These are phyloP conservation scores for Postia placenta DNA, from an alignment of 768 basidiomycete species.

Conservation along the genomic window DNA sequence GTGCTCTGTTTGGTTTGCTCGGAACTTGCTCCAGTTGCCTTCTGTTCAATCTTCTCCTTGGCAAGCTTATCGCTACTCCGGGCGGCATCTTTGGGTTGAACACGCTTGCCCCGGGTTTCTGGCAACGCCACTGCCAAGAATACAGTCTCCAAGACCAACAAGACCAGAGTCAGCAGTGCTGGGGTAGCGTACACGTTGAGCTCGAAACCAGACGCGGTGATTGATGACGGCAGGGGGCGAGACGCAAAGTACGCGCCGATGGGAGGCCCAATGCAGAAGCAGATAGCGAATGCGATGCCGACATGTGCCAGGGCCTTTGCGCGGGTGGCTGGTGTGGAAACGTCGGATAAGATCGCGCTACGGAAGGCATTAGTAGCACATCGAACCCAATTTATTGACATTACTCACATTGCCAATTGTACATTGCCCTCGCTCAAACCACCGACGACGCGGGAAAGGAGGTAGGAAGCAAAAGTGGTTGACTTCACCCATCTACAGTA, in stretches of 20 bases:
- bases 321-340: conserved; percentile 74
- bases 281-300: conserved; percentile 94
- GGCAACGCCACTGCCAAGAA: conserved; percentile 75
- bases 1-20: conserved; percentile 11
- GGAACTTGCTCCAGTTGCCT: neutral
- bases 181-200: conserved; percentile 90
- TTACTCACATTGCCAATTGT: conserved; percentile 85
- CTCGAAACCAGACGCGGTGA: conserved; percentile 48
- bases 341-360: conserved; percentile 91
- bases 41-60: conserved; percentile 13
- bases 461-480: conserved; percentile 84
- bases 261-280: conserved; percentile 89
- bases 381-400: too few relatives aligned
- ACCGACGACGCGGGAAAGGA: conserved; percentile 86
- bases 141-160: conserved; percentile 73
- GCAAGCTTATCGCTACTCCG: conserved; percentile 10
- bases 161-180: conserved; percentile 74
- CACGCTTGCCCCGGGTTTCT: conserved; percentile 66
- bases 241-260: conserved; percentile 96
- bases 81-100: conserved; percentile 21
- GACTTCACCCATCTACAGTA: conserved; percentile 78
- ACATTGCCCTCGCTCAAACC: conserved; percentile 97
- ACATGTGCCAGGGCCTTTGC: conserved; percentile 86
- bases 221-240: conserved; percentile 60
- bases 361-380: too few relatives aligned